These are phyloP conservation scores for Adansonia digitata DNA, from an alignment of 345 rosid genomes.

Conservation along the genomic window DNA sequence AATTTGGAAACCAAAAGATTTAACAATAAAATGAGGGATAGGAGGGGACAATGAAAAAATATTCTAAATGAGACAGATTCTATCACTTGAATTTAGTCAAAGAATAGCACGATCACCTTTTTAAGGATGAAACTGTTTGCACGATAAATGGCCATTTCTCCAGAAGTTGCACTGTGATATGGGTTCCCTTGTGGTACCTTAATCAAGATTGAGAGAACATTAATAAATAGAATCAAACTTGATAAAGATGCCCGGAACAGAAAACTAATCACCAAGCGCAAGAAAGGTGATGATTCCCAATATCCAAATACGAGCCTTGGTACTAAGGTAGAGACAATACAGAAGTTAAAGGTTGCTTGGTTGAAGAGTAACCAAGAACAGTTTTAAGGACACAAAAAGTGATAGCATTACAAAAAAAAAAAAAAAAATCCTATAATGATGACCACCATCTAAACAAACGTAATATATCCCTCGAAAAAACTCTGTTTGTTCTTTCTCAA, in stretches of 20 bases:
- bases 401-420: neutral
- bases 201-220: neutral
- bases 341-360: no score
- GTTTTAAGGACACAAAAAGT: neutral
- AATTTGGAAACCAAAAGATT: slow-evolving; percentile 8
- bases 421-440: neutral
- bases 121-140: slow-evolving; percentile 51
- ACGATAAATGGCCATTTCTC: slow-evolving; percentile 58
- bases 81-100: neutral
- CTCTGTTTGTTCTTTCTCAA: neutral
- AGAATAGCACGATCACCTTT: neutral
- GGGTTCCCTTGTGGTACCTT: slow-evolving; percentile 75
- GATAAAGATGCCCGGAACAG: neutral
- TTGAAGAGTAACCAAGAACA: neutral
- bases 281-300: neutral
- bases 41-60: neutral
- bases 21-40: neutral
- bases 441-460: no score
- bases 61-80: neutral
- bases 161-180: slow-evolving; percentile 64
- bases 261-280: neutral
- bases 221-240: neutral
- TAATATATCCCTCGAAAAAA: neutral
- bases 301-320: neutral
- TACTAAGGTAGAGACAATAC: neutral